A percentile compares a stretch with the other conserved stretches of the same genome.
phyloP scores from a whole-genome alignment of 768 basidiomycete genomes.

The Pisolithus orientalis region DNA sequence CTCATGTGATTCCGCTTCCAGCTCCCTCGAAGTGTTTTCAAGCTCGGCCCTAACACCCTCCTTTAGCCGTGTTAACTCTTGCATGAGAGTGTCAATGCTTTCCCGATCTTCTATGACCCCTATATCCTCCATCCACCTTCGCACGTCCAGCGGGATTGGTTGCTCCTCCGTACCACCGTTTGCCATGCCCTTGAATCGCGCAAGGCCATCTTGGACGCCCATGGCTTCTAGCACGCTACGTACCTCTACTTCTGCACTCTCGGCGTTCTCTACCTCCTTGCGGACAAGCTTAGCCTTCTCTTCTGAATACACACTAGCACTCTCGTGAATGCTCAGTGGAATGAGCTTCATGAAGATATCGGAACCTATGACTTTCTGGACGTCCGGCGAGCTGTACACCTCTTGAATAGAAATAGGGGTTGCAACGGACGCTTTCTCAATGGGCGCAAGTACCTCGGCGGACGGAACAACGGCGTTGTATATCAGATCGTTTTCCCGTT shows the following conservation, averaged over 20 bases:
- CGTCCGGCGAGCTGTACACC: slow-evolving; percentile 83
- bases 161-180: slow-evolving; percentile 59
- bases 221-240: slow-evolving; percentile 75
- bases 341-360: slow-evolving; percentile 86
- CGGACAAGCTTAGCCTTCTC: slow-evolving; percentile 96
- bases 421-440: slow-evolving; percentile 82
- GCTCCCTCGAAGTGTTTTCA: slow-evolving; percentile 51
- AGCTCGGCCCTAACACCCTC: slow-evolving; percentile 53
- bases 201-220: slow-evolving; percentile 66
- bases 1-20: slow-evolving; percentile 80
- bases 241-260: slow-evolving; percentile 75
- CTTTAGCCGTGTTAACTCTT: slow-evolving; percentile 54
- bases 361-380: slow-evolving; percentile 89
- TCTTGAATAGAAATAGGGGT: slow-evolving; percentile 90
- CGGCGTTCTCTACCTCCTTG: slow-evolving; percentile 81
- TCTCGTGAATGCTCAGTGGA: slow-evolving; percentile 92
- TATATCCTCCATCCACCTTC: slow-evolving; percentile 73
- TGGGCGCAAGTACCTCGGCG: slow-evolving; percentile 65
- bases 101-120: slow-evolving; percentile 60
- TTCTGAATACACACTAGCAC: slow-evolving; percentile 94
- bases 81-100: slow-evolving; percentile 56
- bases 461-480: slow-evolving; percentile 88
- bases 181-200: slow-evolving; percentile 64
- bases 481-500: slow-evolving; percentile 92
- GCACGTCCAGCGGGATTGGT: slow-evolving; percentile 65